Conservation (phyloP, 2,329 filamentous ascomycete species). For the Colletotrichum tofieldiae region DNA sequence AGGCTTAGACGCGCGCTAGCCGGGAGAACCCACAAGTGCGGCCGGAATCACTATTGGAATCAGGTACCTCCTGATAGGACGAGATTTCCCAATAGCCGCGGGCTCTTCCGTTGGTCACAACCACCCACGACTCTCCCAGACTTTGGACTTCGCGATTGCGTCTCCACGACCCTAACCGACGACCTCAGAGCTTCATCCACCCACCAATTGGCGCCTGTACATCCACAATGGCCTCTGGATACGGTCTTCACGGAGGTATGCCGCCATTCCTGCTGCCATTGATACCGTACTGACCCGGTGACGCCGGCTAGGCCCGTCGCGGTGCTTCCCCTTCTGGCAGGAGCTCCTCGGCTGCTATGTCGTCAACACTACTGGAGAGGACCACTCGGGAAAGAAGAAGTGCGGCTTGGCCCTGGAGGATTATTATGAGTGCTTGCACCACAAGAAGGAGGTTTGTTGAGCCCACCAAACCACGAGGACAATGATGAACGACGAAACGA, state of each 20-base stretch:
- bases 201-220: conserved; percentile 49
- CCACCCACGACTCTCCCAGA: conserved; percentile 6
- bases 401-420: conserved; percentile 90
- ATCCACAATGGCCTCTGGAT: conserved; percentile 82
- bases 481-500: background rate
- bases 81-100: conserved; percentile 29
- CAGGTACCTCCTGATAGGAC: conserved; percentile 38
- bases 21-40: background rate
- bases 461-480: conserved; percentile 36
- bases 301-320: conserved; percentile 68
- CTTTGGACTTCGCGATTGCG: conserved; percentile 28
- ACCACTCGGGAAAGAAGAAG: conserved; percentile 87
- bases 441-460: conserved; percentile 94
- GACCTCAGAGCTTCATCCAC: conserved; percentile 40
- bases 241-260: conserved; percentile 83
- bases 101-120: conserved; percentile 21
- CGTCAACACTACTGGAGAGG: conserved; percentile 87
- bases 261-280: background rate
- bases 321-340: conserved; percentile 99
- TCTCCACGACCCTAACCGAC: conserved; percentile 19
- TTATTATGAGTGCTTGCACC: conserved; percentile 98
- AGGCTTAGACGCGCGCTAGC: conserved; percentile 32
- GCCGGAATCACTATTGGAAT: conserved; percentile 12
- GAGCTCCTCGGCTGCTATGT: conserved; percentile 99
- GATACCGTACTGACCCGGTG: conserved; percentile 45